Conservation (phyloP, 495 filamentous ascomycete genomes). For the Daldinia vernicosa region DNA sequence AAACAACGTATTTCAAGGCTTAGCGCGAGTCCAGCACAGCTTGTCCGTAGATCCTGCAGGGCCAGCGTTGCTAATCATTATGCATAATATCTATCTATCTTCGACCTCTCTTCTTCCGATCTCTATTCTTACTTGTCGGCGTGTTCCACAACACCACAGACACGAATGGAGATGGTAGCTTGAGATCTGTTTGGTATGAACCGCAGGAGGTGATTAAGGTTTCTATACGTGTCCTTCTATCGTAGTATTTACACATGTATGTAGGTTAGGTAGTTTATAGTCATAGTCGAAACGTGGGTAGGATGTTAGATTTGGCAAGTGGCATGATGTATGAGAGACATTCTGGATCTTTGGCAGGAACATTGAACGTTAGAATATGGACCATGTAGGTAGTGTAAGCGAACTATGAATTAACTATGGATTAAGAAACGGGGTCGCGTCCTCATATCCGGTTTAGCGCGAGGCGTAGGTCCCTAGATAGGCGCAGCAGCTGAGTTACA, state of each 20-base stretch:
- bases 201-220: not conserved
- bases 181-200: not conserved
- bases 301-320: slow-evolving; percentile 3
- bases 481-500: slow-evolving; percentile 42
- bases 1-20: slow-evolving; percentile 32
- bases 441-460: slow-evolving; percentile 36
- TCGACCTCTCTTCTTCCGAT: not conserved
- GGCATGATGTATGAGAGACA: slow-evolving; percentile 2
- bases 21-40: slow-evolving; percentile 23
- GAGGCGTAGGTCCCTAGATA: slow-evolving; percentile 33
- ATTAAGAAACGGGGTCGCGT: slow-evolving; percentile 23
- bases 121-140: not conserved
- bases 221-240: not conserved
- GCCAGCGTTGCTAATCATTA: slow-evolving; percentile 12
- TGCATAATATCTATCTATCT: slow-evolving; percentile 5
- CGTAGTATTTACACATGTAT: slow-evolving; percentile 4
- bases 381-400: not conserved
- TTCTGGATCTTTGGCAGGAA: not conserved
- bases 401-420: not conserved
- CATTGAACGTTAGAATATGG: not conserved
- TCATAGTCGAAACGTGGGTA: not conserved
- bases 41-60: slow-evolving; percentile 13
- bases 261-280: not conserved
- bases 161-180: not conserved
- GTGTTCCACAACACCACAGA: not conserved